These are phyloP conservation scores for Elaeis guineensis DNA, from an alignment of 176 grass and related monocot genomes.

Conservation along the genomic window DNA sequence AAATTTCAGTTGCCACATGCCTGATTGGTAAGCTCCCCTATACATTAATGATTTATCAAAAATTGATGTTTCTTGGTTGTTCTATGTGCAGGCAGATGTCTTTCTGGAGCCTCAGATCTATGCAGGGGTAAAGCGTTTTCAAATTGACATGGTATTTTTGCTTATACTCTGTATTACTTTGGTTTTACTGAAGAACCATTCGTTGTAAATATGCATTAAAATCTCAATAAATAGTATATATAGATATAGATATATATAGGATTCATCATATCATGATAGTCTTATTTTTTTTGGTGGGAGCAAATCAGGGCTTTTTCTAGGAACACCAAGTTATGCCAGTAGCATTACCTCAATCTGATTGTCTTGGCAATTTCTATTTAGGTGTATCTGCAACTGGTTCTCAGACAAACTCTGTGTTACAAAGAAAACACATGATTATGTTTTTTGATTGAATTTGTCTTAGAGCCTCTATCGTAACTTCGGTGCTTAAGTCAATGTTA, in stretches of 20 bases:
- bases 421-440: no score
- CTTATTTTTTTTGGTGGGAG: no score
- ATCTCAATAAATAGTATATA: background rate
- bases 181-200: background rate
- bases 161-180: constrained; percentile 2
- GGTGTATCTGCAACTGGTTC: no score
- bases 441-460: no score
- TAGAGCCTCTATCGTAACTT: no score
- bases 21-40: background rate
- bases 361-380: no score
- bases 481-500: background rate
- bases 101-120: constrained; percentile 67
- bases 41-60: background rate
- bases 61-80: constrained; percentile 2
- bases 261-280: no score
- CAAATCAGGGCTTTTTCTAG: no score
- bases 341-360: no score
- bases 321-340: no score
- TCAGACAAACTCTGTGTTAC: no score
- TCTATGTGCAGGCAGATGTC: constrained; percentile 50
- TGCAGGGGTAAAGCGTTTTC: constrained; percentile 42
- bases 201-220: background rate
- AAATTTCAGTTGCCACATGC: background rate
- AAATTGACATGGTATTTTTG: constrained; percentile 60
- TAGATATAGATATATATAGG: no score